A percentile compares a stretch with the other conserved stretches of the same genome.
Conservation (phyloP, 2,329 filamentous ascomycete species). For the Leptographium lundbergii region DNA sequence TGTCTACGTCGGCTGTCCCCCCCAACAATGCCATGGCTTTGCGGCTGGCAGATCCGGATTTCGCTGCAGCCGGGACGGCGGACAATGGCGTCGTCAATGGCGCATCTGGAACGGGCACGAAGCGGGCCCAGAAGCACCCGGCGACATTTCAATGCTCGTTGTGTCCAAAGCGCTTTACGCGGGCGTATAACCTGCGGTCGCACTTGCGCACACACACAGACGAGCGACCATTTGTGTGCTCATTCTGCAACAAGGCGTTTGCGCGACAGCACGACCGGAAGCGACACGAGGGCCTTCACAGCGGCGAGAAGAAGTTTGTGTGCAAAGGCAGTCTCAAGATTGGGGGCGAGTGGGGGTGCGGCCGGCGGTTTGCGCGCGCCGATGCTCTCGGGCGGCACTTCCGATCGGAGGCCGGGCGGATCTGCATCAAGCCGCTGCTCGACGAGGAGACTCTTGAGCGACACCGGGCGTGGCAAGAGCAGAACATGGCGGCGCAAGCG, state of each 20-base stretch:
- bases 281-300: slow-evolving; percentile 89
- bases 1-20: slow-evolving; percentile 50
- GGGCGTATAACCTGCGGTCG: slow-evolving; percentile 91
- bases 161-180: slow-evolving; percentile 90
- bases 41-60: slow-evolving; percentile 77
- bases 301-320: slow-evolving; percentile 96
- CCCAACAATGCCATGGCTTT: slow-evolving; percentile 64
- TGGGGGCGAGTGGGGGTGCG: slow-evolving; percentile 81
- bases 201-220: slow-evolving; percentile 95
- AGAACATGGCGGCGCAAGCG: slow-evolving; percentile 46
- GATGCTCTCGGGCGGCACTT: slow-evolving; percentile 93
- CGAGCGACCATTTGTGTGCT: slow-evolving; percentile 93
- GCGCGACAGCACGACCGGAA: slow-evolving; percentile 95
- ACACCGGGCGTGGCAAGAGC: slow-evolving; percentile 62
- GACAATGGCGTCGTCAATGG: slow-evolving; percentile 40
- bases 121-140: slow-evolving; percentile 92
- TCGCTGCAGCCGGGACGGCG: slow-evolving; percentile 55
- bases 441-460: slow-evolving; percentile 85
- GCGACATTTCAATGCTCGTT: slow-evolving; percentile 91
- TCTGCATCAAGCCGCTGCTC: slow-evolving; percentile 93
- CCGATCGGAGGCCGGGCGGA: slow-evolving; percentile 83
- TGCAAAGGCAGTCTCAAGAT: slow-evolving; percentile 84
- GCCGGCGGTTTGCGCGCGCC: slow-evolving; percentile 82
- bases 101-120: slow-evolving; percentile 46
- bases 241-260: slow-evolving; percentile 93